Percentiles rank a stretch among this genome's conserved stretches.
phyloP scores from a whole-genome alignment of 148 eudicot genomes.

The Oxyria digyna region DNA sequence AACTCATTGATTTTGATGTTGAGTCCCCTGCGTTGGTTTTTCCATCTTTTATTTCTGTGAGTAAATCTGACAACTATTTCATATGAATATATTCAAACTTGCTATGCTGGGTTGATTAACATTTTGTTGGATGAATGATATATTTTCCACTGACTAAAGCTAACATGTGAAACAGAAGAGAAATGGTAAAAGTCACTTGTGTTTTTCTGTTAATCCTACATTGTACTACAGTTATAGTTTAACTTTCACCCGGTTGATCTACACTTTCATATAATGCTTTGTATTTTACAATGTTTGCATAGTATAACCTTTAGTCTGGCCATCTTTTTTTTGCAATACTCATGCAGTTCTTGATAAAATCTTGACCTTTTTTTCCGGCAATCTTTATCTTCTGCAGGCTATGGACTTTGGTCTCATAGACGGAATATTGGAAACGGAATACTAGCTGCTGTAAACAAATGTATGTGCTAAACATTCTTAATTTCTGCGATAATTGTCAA shows the following conservation, averaged over 20 bases:
- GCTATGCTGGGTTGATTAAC: not conserved
- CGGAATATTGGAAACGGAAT: conserved; percentile 71
- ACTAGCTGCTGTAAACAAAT: conserved; percentile 11
- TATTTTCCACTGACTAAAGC: not conserved
- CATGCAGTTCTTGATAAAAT: not conserved
- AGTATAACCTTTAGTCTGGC: not conserved
- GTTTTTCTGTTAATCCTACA: not conserved
- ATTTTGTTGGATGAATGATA: not conserved
- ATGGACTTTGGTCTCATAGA: conserved; percentile 86
- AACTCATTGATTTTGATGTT: conserved; percentile 5
- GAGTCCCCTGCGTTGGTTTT: not conserved
- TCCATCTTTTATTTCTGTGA: not conserved
- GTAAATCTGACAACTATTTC: not conserved
- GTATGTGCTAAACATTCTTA: not conserved
- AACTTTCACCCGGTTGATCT: not conserved
- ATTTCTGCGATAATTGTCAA: not conserved
- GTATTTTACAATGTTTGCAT: not conserved
- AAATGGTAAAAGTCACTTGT: not conserved
- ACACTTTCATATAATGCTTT: not conserved
- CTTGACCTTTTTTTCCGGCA: not conserved
- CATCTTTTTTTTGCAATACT: not conserved
- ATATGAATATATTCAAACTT: not conserved
- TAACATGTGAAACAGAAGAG: not conserved
- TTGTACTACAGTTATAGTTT: too few relatives aligned
- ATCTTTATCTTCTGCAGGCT: conserved; percentile 38